Conservation (phyloP, 352 stramenopile genomes). For the Pythium dissotocum region DNA sequence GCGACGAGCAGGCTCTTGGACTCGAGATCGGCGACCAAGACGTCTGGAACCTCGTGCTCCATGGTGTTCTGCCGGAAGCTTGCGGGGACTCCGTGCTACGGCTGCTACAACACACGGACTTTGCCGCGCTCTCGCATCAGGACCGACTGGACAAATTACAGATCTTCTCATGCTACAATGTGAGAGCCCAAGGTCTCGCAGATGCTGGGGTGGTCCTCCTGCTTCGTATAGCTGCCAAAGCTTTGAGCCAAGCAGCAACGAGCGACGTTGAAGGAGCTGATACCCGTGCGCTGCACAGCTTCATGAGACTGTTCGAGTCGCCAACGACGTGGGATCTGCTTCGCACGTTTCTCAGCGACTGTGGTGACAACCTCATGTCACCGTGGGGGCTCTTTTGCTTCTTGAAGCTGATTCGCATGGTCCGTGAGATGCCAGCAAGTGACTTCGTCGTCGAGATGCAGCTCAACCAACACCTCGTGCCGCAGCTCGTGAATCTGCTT, state of each 20-base stretch:
- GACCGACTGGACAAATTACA: slow-evolving; percentile 36
- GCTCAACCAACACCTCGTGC: slow-evolving; percentile 59
- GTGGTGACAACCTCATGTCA: slow-evolving; percentile 69
- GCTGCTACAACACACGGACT: slow-evolving; percentile 42
- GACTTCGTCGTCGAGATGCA: slow-evolving; percentile 41
- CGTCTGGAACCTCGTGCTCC: slow-evolving; percentile 52
- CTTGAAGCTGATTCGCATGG: slow-evolving; percentile 73
- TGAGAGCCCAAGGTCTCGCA: slow-evolving; percentile 61
- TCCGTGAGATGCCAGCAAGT: slow-evolving; percentile 66
- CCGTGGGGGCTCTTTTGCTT: slow-evolving; percentile 86
- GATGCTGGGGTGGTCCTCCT: slow-evolving; percentile 68
- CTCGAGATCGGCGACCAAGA: slow-evolving; percentile 34
- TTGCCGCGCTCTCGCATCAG: slow-evolving; percentile 12
- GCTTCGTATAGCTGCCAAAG: slow-evolving; percentile 61
- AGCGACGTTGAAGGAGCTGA: not conserved
- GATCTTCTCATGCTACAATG: slow-evolving; percentile 67
- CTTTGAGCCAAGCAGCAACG: slow-evolving; percentile 27
- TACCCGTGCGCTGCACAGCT: slow-evolving; percentile 36
- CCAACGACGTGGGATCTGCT: slow-evolving; percentile 47
- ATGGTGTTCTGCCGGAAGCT: slow-evolving; percentile 37
- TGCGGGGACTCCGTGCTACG: slow-evolving; percentile 44
- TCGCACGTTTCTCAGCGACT: slow-evolving; percentile 15
- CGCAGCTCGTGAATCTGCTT: slow-evolving; percentile 60
- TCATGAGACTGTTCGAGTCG: slow-evolving; percentile 46
- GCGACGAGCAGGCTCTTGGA: slow-evolving; percentile 6